These are phyloP conservation scores for Nothophytophthora sp. DNA, from an alignment of 352 stramenopile genomes.

Conservation along the genomic window DNA sequence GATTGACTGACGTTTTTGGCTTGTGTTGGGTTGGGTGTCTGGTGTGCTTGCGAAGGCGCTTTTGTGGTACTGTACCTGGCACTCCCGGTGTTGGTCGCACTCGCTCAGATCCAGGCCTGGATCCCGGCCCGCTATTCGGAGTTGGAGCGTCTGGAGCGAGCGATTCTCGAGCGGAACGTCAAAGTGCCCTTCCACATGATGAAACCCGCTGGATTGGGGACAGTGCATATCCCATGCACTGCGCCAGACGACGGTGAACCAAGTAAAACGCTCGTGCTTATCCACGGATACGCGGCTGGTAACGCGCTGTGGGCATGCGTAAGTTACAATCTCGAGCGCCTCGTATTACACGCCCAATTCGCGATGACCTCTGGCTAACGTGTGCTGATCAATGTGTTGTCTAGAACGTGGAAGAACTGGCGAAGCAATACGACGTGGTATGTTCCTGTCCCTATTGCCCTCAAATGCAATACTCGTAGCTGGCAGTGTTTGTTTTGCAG, in stretches of 20 bases:
- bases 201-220: constrained; percentile 63
- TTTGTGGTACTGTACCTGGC: constrained; percentile 40
- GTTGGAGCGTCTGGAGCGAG: constrained; percentile 48
- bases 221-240: constrained; percentile 59
- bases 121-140: constrained; percentile 48
- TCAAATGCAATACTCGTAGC: too few species aligned
- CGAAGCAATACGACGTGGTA: constrained; percentile 60
- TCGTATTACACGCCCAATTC: constrained; percentile 2
- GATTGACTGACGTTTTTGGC: neutral
- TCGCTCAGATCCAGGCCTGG: constrained; percentile 46
- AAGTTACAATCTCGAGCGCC: constrained; percentile 11
- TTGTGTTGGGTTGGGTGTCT: neutral
- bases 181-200: constrained; percentile 41
- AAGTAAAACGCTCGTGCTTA: constrained; percentile 44
- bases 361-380: neutral
- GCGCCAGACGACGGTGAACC: constrained; percentile 4
- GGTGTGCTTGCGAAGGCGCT: constrained; percentile 10
- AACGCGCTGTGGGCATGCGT: constrained; percentile 74
- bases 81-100: constrained; percentile 28
- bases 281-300: constrained; percentile 63
- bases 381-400: constrained; percentile 1
- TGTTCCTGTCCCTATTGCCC: too few species aligned
- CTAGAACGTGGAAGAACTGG: constrained; percentile 65
- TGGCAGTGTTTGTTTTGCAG: neutral
- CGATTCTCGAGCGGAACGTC: constrained; percentile 45